These are phyloP conservation scores for Lolium perenne DNA, from an alignment of 176 grass and related monocot genomes.

Conservation along the genomic window DNA sequence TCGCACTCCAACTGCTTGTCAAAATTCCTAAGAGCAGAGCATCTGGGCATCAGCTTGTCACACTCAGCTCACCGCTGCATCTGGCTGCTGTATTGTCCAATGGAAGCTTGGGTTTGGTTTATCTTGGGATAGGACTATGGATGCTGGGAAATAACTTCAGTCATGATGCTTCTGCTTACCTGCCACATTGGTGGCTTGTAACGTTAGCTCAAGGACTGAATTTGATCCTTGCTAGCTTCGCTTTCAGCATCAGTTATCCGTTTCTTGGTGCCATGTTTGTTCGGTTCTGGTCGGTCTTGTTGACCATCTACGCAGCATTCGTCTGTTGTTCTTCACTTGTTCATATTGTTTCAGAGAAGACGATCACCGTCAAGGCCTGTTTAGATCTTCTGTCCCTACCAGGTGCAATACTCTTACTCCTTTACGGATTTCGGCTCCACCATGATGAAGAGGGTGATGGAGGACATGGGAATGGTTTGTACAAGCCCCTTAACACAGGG, in stretches of 20 bases:
- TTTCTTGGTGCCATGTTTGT: constrained; percentile 40
- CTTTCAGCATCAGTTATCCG: constrained; percentile 38
- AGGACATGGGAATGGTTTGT: constrained; percentile 42
- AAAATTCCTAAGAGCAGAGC: constrained; percentile 38
- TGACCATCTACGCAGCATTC: constrained; percentile 45
- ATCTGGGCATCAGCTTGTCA: constrained; percentile 18
- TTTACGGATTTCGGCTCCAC: constrained; percentile 37
- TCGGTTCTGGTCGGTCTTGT: constrained; percentile 39
- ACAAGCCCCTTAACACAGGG: constrained; percentile 50
- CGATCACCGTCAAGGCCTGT: constrained; percentile 31
- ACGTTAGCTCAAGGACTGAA: constrained; percentile 52
- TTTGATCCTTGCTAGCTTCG: constrained; percentile 42
- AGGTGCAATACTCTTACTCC: constrained; percentile 45
- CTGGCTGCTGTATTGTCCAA: constrained; percentile 35
- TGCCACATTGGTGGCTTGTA: constrained; percentile 57
- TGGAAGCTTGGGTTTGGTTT: constrained; percentile 49
- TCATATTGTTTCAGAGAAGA: constrained; percentile 44
- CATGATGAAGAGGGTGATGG: constrained; percentile 33
- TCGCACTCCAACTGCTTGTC: constrained; percentile 54
- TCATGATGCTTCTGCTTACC: constrained; percentile 25
- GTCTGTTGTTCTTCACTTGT: constrained; percentile 54
- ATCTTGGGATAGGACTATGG: constrained; percentile 59
- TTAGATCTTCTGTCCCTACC: constrained; percentile 67
- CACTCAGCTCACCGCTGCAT: constrained; percentile 36
- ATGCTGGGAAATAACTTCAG: constrained; percentile 52